Evolutionary conservation across 1,284 basidiomycete species (phyloP).

Genomic region (Neonothopanus nambi): DNA sequence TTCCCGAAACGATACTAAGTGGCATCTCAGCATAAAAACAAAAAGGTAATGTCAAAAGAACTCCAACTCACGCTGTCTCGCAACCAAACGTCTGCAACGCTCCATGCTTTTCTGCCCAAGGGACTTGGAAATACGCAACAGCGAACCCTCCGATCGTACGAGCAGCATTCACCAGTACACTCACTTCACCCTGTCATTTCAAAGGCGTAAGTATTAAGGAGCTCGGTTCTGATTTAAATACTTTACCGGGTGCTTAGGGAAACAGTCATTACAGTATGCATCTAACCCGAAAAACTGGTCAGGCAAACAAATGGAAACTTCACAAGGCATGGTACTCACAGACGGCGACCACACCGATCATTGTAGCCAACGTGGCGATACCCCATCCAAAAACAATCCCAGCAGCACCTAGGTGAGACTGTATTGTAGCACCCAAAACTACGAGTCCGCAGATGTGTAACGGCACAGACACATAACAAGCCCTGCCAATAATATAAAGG

Average conservation of each 20-base stretch:
- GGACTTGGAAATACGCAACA: constrained; percentile 60
- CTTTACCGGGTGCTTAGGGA: constrained; percentile 42
- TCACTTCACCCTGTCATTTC: constrained; percentile 52
- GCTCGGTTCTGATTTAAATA: too few species aligned
- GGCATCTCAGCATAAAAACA: too few species aligned
- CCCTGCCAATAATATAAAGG: too few species aligned
- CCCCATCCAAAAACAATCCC: constrained; percentile 63
- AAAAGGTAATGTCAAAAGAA: too few species aligned
- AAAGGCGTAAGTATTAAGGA: too few species aligned
- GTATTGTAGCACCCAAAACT: constrained; percentile 51
- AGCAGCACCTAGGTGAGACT: constrained; percentile 49
- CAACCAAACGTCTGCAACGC: constrained; percentile 51
- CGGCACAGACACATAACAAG: constrained; percentile 59
- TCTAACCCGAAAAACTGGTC: constrained; percentile 35
- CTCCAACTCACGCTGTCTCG: constrained; percentile 42
- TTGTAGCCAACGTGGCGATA: constrained; percentile 51
- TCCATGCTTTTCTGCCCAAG: constrained; percentile 49
- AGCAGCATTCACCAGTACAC: constrained; percentile 58
- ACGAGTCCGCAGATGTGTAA: constrained; percentile 63
- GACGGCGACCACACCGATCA: constrained; percentile 61
- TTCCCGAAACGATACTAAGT: too few species aligned
- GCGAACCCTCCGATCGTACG: constrained; percentile 61
- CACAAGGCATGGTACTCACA: constrained; percentile 37
- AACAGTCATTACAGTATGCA: constrained; percentile 47
- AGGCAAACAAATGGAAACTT: background rate